Conservation (phyloP, 2,329 filamentous ascomycete genomes). For the Paraconiothyrium brasiliense region DNA sequence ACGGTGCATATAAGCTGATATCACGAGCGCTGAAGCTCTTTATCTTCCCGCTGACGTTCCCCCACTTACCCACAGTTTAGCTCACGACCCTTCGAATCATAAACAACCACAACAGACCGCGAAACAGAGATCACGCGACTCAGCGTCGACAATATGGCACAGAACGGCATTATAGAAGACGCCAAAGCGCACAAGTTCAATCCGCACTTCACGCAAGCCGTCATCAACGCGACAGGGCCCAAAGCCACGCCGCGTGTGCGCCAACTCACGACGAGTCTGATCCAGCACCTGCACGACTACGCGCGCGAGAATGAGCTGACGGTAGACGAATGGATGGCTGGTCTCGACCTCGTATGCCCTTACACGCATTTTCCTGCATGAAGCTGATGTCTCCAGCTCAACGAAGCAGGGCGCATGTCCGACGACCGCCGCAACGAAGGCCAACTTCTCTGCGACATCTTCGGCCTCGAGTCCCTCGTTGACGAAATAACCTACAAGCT, state of each 20-base stretch:
- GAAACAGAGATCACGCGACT: background rate
- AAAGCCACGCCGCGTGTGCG: slow-evolving; percentile 72
- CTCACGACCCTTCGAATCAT: background rate
- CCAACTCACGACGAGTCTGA: slow-evolving; percentile 69
- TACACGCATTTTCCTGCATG: no score
- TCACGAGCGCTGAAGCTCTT: background rate
- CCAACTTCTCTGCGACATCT: slow-evolving; percentile 67
- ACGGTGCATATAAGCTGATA: background rate
- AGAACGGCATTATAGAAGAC: slow-evolving; percentile 22
- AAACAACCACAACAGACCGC: background rate
- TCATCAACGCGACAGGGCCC: slow-evolving; percentile 77
- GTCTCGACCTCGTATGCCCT: slow-evolving; percentile 70
- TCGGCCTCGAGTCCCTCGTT: slow-evolving; percentile 69
- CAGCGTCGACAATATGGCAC: slow-evolving; percentile 28
- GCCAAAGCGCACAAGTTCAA: slow-evolving; percentile 65
- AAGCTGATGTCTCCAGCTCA: slow-evolving; percentile 53
- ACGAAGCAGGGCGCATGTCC: slow-evolving; percentile 71
- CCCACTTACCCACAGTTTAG: slow-evolving; percentile 1
- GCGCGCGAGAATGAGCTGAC: slow-evolving; percentile 79
- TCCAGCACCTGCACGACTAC: slow-evolving; percentile 81
- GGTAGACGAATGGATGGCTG: slow-evolving; percentile 79
- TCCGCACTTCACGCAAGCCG: slow-evolving; percentile 77
- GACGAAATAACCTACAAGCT: slow-evolving; percentile 82
- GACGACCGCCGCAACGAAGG: slow-evolving; percentile 70
- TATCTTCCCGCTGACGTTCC: background rate